Percentiles rank a stretch among this genome's conserved stretches.
These are phyloP conservation scores for Kurtzmaniella cleridarum DNA, from an alignment of 805 yeast species.

Conservation along the genomic window DNA sequence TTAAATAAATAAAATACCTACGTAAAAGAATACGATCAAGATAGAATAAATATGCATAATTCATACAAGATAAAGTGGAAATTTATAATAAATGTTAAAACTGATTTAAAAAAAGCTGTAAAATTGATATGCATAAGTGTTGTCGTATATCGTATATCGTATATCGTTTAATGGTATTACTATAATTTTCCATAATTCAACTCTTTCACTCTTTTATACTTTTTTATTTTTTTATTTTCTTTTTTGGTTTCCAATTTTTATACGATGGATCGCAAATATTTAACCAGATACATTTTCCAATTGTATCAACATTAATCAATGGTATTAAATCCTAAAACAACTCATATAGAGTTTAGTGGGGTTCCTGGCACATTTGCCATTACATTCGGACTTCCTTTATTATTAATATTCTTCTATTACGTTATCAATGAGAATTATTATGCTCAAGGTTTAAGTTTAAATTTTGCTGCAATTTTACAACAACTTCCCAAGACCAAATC, in stretches of 20 bases:
- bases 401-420: slow-evolving; percentile 55
- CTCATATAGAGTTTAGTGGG: slow-evolving; percentile 73
- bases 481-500: slow-evolving; percentile 27
- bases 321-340: slow-evolving; percentile 64
- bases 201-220: too few relatives aligned
- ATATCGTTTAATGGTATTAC: too few relatives aligned
- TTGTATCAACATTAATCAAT: background rate
- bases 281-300: background rate
- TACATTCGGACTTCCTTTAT: slow-evolving; percentile 59
- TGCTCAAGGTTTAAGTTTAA: slow-evolving; percentile 42
- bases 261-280: background rate
- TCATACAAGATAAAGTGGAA: background rate
- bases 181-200: too few relatives aligned
- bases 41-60: background rate
- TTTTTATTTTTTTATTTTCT: too few relatives aligned
- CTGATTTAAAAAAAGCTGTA: background rate
- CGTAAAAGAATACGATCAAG: background rate
- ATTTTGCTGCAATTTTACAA: slow-evolving; percentile 29
- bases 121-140: background rate
- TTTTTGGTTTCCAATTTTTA: too few relatives aligned
- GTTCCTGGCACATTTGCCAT: slow-evolving; percentile 65
- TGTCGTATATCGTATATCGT: too few relatives aligned
- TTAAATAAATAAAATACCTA: slow-evolving; percentile 12
- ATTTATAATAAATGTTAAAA: background rate
- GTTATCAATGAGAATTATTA: slow-evolving; percentile 57